Evolutionary conservation across 257 asterid species (phyloP), one percentile per base, ranked within the genome.

Genomic region (Petunia axillaris): DNA sequence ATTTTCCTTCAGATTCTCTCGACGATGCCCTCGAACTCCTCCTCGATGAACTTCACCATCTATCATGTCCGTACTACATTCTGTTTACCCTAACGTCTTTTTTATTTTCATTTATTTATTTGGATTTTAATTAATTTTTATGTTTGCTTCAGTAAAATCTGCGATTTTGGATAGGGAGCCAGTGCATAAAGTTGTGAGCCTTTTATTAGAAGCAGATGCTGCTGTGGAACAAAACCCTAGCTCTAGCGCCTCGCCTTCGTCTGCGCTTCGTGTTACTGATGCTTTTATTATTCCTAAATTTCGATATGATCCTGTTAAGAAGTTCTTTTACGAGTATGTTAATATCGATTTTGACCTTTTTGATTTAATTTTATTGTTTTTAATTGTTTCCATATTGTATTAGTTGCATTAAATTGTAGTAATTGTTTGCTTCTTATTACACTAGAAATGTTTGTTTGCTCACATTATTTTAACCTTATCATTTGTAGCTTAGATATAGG

Each of bases 151-250:
- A 96, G 97, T 92, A 90, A 96, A 89, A 80, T 96, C 99, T 37
- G 88, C 99, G 80, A 90, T 91, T 39, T 60, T 96, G 90, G 98
- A 96, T 81, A 96, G 85, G 84, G 97, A 94, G 76, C 81, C 91
- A 58, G 88, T 96, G 82, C 89, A 77, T 37, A 89, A 77, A 84
- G 98, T 91, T 63, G 92, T 84, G 59, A 82, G 71, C 73, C 85
- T 86, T 68, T 80, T 92, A 54, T 87, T 89, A 46, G 95, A 89
- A 62, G 95, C 95, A 11, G 92, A 86, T 53, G 94, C 88, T 4
- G 92, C 92, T 0, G 96, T 63, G 50, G 93, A 85, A 43, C 97
- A 91, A 79, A 85, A 81, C 79, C 95, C 93, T 64, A 82, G 89
- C 74, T 83, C 86, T 35, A 74, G 68, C 82, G 86, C 75, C 43